These are phyloP conservation scores for Pyrenopolyporus hunteri DNA, from an alignment of 495 filamentous ascomycete species.

Conservation along the genomic window DNA sequence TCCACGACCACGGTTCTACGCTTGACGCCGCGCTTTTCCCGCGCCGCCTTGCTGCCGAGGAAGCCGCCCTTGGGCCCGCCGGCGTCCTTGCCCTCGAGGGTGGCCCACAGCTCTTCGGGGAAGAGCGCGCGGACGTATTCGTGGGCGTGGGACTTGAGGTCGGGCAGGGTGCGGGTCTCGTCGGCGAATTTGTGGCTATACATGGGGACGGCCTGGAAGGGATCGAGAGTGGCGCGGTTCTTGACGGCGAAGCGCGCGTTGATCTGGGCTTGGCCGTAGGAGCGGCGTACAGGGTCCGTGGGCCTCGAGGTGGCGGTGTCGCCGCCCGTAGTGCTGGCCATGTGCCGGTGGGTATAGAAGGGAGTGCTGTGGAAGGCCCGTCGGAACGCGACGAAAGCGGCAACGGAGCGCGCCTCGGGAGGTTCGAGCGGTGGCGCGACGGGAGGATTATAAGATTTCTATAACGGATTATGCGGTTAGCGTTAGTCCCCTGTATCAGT, in stretches of 20 bases:
- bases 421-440: slow-evolving; percentile 44
- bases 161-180: slow-evolving; percentile 53
- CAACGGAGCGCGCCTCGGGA: slow-evolving; percentile 51
- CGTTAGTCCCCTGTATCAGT: too few species aligned
- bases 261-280: slow-evolving; percentile 56
- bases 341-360: slow-evolving; percentile 54
- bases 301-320: slow-evolving; percentile 29
- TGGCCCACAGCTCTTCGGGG: slow-evolving; percentile 58
- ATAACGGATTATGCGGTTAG: neutral
- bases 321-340: slow-evolving; percentile 21
- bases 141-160: slow-evolving; percentile 44
- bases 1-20: slow-evolving; percentile 27
- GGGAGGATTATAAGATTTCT: slow-evolving; percentile 53
- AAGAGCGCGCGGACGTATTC: slow-evolving; percentile 57
- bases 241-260: slow-evolving; percentile 56
- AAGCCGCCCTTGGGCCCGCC: slow-evolving; percentile 33
- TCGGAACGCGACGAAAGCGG: slow-evolving; percentile 55
- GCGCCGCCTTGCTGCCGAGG: slow-evolving; percentile 14
- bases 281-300: slow-evolving; percentile 34
- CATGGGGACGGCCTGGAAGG: slow-evolving; percentile 57
- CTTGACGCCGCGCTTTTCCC: slow-evolving; percentile 13
- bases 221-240: slow-evolving; percentile 56
- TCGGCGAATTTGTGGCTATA: slow-evolving; percentile 57
- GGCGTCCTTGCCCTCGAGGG: slow-evolving; percentile 53
- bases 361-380: slow-evolving; percentile 54